phyloP scores from a whole-genome alignment of 768 basidiomycete species.

The Mycena sanguinolenta region DNA sequence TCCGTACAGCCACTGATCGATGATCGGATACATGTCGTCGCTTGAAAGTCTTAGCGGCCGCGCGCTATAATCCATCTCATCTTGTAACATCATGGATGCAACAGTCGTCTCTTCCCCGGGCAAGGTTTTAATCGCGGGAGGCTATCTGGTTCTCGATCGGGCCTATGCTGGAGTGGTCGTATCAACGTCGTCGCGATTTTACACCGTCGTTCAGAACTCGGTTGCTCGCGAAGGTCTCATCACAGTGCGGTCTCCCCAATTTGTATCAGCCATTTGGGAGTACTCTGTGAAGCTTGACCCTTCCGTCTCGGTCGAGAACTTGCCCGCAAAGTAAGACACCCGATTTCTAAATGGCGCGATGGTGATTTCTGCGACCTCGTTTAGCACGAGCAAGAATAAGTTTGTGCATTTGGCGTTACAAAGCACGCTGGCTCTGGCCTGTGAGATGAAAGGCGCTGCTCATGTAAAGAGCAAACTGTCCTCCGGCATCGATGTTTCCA shows the following conservation, averaged over 20 bases:
- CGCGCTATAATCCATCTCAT: too few species aligned
- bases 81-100: slow-evolving; percentile 39
- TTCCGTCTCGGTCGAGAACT: slow-evolving; percentile 49
- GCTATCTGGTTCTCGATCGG: slow-evolving; percentile 96
- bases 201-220: slow-evolving; percentile 74
- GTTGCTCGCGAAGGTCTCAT: slow-evolving; percentile 57
- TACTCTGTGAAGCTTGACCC: slow-evolving; percentile 67
- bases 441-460: slow-evolving; percentile 66
- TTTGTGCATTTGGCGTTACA: slow-evolving; percentile 94
- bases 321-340: slow-evolving; percentile 55
- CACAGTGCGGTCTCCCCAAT: slow-evolving; percentile 91
- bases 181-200: slow-evolving; percentile 95
- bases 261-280: slow-evolving; percentile 82
- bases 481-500: slow-evolving; percentile 78
- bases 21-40: background rate
- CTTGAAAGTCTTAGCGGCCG: background rate
- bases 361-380: slow-evolving; percentile 29
- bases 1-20: background rate
- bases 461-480: slow-evolving; percentile 58
- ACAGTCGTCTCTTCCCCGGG: slow-evolving; percentile 93
- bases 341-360: slow-evolving; percentile 28
- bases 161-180: slow-evolving; percentile 89
- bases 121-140: slow-evolving; percentile 95
- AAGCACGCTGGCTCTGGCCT: slow-evolving; percentile 76
- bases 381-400: slow-evolving; percentile 78